phyloP scores from a whole-genome alignment of 2,329 filamentous ascomycete genomes.

The Penicillium sp. region DNA sequence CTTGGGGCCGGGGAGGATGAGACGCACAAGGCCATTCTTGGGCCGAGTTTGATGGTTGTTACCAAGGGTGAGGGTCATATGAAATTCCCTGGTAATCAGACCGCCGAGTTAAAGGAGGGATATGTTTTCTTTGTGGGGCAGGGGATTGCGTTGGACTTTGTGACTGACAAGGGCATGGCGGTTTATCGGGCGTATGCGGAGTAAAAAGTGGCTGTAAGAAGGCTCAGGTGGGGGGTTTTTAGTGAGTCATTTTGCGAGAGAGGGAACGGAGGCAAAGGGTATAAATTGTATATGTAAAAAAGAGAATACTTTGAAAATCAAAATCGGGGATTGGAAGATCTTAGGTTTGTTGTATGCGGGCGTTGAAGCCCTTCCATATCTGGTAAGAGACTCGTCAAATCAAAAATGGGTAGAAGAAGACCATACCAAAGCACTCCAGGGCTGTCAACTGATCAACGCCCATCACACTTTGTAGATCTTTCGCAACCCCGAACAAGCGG shows the following conservation, averaged over 20 bases:
- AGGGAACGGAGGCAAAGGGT: too few relatives aligned
- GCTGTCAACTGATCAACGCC: background rate
- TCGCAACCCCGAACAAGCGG: background rate
- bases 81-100: constrained; percentile 51
- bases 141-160: constrained; percentile 50
- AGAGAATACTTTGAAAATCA: constrained; percentile 7
- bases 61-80: constrained; percentile 59
- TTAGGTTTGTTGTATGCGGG: constrained; percentile 2
- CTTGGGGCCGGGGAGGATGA: constrained; percentile 60
- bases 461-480: background rate
- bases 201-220: constrained; percentile 12
- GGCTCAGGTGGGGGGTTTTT: background rate
- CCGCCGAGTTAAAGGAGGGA: constrained; percentile 58
- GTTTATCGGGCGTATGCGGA: constrained; percentile 50
- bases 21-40: constrained; percentile 53
- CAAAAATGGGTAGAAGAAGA: background rate
- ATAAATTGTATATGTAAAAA: background rate
- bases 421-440: background rate
- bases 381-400: background rate
- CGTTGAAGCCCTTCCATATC: background rate
- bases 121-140: constrained; percentile 66
- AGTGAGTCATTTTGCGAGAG: background rate
- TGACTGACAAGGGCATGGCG: constrained; percentile 45
- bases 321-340: constrained; percentile 19
- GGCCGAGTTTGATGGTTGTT: constrained; percentile 63